Base-by-base conservation (phyloP, 805 yeast species). In the Candida yuanshanica region DNA sequence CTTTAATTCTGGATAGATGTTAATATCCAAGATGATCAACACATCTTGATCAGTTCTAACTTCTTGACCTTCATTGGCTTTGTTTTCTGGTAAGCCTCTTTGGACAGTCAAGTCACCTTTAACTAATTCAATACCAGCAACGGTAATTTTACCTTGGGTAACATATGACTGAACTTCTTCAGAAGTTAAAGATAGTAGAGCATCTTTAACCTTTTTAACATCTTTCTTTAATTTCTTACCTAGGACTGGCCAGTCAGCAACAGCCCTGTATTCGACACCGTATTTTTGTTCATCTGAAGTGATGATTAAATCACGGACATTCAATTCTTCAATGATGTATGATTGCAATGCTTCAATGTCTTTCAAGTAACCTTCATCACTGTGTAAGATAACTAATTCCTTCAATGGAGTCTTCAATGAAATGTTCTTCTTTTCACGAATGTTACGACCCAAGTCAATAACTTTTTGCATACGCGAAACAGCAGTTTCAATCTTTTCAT, bases 171-270 rank as follows among this genome's bases (percentile, higher is more conserved):
- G 86, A 38, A 93, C 96, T 44, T 88, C 90, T 13, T 72, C 84
- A 10, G 97, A 83, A 17, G 91, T 68, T 38, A 93, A 76, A 9
- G 59, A 59, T 49, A 97, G 98, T 53, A 93, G 75, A 14, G 95
- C 98, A 58, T 82, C 95, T 75, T 91, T 95, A 46, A 93, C 99
- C 64, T 79, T 82, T 69, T 85, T 88, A 47, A 86, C 95, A 56
- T 90, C 98, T 62, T 82, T 81, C 79, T 89, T 91, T 66, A 93
- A 77, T 68, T 93, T 93, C 75, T 91, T 93, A 69, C 99, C 99
- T 53, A 93, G 75, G 17, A 89, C 87, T 44, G 98, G 96, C 99
- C 99, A 93, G 70, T 93, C 99, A 37, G 99, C 99, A 64, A 86
- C 95, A 33, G 91, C 97, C 49, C 76, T 79, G 72, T 90, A 91